phyloP scores from a whole-genome alignment of 2,329 filamentous ascomycete species.

The Fusarium continuum region DNA sequence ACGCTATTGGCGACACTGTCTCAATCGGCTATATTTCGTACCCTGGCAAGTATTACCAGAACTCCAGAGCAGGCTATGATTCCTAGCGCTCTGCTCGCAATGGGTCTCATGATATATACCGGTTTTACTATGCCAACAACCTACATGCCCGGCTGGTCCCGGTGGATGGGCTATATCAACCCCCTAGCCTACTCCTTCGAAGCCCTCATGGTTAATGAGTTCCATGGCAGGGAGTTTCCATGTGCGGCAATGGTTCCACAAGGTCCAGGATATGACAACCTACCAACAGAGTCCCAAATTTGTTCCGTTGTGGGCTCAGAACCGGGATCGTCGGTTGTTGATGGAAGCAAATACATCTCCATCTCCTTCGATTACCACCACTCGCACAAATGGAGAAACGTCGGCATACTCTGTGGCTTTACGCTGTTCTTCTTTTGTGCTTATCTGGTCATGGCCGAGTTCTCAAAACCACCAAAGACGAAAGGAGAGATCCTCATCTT shows the following conservation, averaged over 20 bases:
- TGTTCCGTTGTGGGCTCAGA: conserved; percentile 64
- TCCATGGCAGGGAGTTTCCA: conserved; percentile 60
- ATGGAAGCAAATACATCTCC: conserved; percentile 68
- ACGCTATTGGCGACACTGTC: conserved; percentile 47
- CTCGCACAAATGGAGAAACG: conserved; percentile 68
- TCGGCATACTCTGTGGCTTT: conserved; percentile 73
- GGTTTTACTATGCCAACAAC: conserved; percentile 32
- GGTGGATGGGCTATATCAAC: conserved; percentile 72
- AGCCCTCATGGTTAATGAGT: conserved; percentile 36
- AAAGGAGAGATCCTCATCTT: conserved; percentile 77
- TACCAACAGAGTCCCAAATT: conserved; percentile 56
- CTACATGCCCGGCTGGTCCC: conserved; percentile 40
- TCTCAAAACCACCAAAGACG: conserved; percentile 69
- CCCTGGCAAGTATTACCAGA: conserved; percentile 38
- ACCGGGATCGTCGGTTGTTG: conserved; percentile 61
- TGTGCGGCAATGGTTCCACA: conserved; percentile 62
- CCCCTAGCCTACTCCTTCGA: conserved; percentile 64
- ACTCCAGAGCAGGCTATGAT: conserved; percentile 52
- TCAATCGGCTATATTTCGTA: conserved; percentile 42
- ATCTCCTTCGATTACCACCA: conserved; percentile 64
- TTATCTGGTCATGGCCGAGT: conserved; percentile 70
- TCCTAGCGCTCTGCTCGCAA: conserved; percentile 60
- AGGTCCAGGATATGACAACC: conserved; percentile 45
- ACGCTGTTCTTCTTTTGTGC: conserved; percentile 68
- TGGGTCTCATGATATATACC: conserved; percentile 61